A percentile compares a stretch with the other conserved stretches of the same genome.
phyloP scores from a whole-genome alignment of 2,329 filamentous ascomycete species.

The Dendrostoma leiphaemia region DNA sequence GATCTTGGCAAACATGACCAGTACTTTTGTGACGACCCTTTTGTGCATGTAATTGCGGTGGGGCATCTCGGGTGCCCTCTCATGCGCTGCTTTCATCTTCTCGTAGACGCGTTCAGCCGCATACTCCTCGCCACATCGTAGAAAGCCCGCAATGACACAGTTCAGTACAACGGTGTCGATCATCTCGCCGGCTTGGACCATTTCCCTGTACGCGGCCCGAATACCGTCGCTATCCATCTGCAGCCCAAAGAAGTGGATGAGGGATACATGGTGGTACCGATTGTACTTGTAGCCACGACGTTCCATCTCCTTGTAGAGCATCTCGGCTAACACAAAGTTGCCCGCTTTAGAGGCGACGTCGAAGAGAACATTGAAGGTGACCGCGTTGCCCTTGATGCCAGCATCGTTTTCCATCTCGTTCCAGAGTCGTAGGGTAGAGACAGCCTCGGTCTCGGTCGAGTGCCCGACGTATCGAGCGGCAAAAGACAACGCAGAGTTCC shows the following conservation, averaged over 20 bases:
- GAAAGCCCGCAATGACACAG: constrained; percentile 75
- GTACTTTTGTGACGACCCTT: constrained; percentile 50
- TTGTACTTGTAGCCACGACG: constrained; percentile 65
- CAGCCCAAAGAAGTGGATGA: constrained; percentile 83
- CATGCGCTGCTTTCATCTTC: constrained; percentile 71
- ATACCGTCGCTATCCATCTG: constrained; percentile 71
- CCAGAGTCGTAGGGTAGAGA: constrained; percentile 76
- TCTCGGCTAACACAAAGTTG: constrained; percentile 80
- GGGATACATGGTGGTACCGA: constrained; percentile 76
- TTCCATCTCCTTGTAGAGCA: constrained; percentile 79
- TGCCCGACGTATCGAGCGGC: constrained; percentile 68
- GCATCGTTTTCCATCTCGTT: constrained; percentile 81
- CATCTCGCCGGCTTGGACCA: constrained; percentile 82
- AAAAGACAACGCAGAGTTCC: constrained; percentile 82
- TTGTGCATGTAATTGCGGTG: constrained; percentile 45
- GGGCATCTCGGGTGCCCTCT: constrained; percentile 36
- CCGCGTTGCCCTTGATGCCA: constrained; percentile 62
- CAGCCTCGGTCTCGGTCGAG: constrained; percentile 57
- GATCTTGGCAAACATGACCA: constrained; percentile 58
- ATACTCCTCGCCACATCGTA: constrained; percentile 71
- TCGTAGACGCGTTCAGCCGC: constrained; percentile 80
- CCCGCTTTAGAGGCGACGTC: constrained; percentile 83
- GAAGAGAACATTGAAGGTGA: constrained; percentile 94
- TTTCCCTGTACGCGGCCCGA: constrained; percentile 73
- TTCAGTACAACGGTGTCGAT: constrained; percentile 87